Base-by-base conservation (phyloP, 495 filamentous ascomycete species). In the Amphirosellinia nigrospora region DNA sequence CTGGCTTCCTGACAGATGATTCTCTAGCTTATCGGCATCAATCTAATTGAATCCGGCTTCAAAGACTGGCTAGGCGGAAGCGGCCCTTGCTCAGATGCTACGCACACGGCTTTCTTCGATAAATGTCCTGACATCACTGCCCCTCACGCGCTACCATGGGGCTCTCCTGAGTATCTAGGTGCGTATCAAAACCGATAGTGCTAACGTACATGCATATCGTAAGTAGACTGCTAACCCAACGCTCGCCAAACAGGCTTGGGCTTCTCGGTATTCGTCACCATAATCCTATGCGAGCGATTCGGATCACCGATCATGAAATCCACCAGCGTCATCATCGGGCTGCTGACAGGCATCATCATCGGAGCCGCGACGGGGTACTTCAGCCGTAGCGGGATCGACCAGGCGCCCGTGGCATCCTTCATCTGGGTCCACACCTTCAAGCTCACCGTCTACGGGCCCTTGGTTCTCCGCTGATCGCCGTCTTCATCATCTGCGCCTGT, bases 401-500 rank as follows among this genome's bases (percentile, higher is more conserved):
- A 81, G 36, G 88, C 90, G 0, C 93, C 94, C 0, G 92, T 88
- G 1, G 93, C 81, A 0, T 93, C 91, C 36, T 97, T 98, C 80
- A 88, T 97, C 78, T 98, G 94, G 94, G 92, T 95, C 38, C 85
- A 93, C 53, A 98, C 93, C 0, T 98, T 97, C 84, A 89, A 88
- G 46, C 83, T 98, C 1, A 83, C 81, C 36, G 84, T 97, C 59
- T 97, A 98, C 75, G 91, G 89, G 0, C 94, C 94, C 0, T 85
- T 97, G 11, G 92, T 97, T 15, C 82, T 97, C 1, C 94, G 0
- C 74, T 96, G 41, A 78, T 98, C 38, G 93, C 94, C 7, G 90
- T 98, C 4, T 97, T 94, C 77, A 89, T 97, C 66, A 91, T 97
- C 65, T 87, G 92, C 56, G 92, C 93, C 72, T 94, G 94, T 87